A percentile compares a stretch with the other conserved stretches of the same genome.
Evolutionary conservation across 192 early-diverging fungal species (phyloP).

Genomic region (Backusella circina): DNA sequence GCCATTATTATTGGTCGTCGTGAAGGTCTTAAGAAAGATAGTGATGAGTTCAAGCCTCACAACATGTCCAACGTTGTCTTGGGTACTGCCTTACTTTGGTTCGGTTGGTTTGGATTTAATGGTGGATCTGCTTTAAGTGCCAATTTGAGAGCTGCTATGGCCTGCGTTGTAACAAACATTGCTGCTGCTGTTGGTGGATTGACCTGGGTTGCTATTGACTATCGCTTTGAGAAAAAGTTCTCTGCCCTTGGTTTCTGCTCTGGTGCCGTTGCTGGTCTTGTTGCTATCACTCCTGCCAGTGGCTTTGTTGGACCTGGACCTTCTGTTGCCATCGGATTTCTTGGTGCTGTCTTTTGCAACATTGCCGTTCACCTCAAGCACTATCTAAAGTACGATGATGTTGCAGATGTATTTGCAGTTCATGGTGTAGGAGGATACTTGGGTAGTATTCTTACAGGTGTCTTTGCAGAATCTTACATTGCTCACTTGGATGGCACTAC

Average conservation of each 20-base stretch:
- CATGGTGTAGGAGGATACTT: conserved; percentile 85
- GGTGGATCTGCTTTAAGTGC: conserved; percentile 80
- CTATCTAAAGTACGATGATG: conserved; percentile 84
- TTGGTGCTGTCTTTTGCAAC: conserved; percentile 76
- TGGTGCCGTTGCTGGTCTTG: conserved; percentile 88
- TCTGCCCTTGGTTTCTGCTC: conserved; percentile 94
- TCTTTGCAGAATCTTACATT: conserved; percentile 83
- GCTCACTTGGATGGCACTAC: conserved; percentile 64
- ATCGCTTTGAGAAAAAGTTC: conserved; percentile 73
- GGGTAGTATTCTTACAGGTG: conserved; percentile 85
- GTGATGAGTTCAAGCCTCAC: conserved; percentile 75
- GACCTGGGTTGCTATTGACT: conserved; percentile 82
- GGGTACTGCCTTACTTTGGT: conserved; percentile 21
- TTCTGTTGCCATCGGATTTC: conserved; percentile 76
- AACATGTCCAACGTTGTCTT: conserved; percentile 91
- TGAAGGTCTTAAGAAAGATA: conserved; percentile 54
- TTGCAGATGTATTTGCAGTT: conserved; percentile 87
- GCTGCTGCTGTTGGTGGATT: conserved; percentile 79
- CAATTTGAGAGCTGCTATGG: conserved; percentile 85
- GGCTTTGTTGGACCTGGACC: conserved; percentile 85
- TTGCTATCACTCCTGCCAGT: conserved; percentile 88
- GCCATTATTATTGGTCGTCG: conserved; percentile 83
- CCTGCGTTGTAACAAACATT: conserved; percentile 81
- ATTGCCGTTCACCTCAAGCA: conserved; percentile 80
- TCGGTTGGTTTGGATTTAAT: conserved; percentile 73